Evolutionary conservation across 768 basidiomycete genomes (phyloP).

Genomic region (Suillus placidus): DNA sequence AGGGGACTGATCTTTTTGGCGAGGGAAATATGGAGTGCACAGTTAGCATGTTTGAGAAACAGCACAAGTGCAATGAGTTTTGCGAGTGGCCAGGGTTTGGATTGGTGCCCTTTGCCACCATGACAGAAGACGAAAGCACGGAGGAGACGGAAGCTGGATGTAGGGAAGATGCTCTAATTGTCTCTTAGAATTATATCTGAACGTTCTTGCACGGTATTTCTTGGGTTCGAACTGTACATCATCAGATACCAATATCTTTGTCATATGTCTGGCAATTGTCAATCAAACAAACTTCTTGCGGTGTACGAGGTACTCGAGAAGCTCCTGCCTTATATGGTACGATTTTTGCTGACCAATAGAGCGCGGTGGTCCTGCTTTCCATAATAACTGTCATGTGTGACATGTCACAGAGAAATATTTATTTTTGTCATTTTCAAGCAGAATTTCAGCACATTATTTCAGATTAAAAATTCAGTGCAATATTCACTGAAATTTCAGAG

Average conservation of each 20-base stretch:
- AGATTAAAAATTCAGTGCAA: no score
- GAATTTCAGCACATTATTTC: no score
- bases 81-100: constrained; percentile 9
- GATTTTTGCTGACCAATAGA: background rate
- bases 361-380: background rate
- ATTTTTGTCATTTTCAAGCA: no score
- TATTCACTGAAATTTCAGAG: no score
- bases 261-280: no score
- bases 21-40: constrained; percentile 15
- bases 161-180: no score
- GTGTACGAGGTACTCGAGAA: background rate
- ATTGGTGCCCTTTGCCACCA: background rate
- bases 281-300: background rate
- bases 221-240: background rate
- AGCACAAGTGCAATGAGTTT: constrained; percentile 10
- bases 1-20: background rate
- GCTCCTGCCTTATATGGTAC: background rate
- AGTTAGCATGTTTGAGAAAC: constrained; percentile 3
- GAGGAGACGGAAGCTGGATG: no score
- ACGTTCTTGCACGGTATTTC: background rate
- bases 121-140: no score
- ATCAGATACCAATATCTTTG: no score
- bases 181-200: no score
- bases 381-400: no score
- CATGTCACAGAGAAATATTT: no score